phyloP scores from a whole-genome alignment of 768 basidiomycete species.

The Termitomyces sp. region DNA sequence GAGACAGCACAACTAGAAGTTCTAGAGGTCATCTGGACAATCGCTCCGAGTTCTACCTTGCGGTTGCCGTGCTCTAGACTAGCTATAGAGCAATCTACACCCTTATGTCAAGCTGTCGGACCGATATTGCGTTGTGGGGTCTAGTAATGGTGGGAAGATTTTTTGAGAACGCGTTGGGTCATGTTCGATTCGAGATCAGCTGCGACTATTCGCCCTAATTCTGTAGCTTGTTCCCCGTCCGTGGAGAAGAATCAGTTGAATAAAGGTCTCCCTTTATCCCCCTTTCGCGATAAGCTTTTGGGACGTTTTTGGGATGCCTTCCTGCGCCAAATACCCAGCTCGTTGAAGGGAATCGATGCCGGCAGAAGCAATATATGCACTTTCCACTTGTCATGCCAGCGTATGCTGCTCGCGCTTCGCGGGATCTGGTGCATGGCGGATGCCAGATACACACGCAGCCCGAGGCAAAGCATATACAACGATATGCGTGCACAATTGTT shows the following conservation, averaged over 20 bases:
- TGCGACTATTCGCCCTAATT: slow-evolving; percentile 1
- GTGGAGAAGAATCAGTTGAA: not conserved
- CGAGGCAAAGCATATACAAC: too few species aligned
- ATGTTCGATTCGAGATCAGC: not conserved
- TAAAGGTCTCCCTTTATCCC: not conserved
- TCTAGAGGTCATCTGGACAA: slow-evolving; percentile 6
- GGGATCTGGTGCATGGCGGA: too few species aligned
- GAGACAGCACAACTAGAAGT: not conserved
- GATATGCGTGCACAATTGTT: too few species aligned
- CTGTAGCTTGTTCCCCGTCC: slow-evolving; percentile 1
- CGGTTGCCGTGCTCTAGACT: slow-evolving; percentile 1
- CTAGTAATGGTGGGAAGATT: slow-evolving; percentile 6
- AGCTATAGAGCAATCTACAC: slow-evolving; percentile 4
- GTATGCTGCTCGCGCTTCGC: too few species aligned
- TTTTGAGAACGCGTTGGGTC: not conserved
- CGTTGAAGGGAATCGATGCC: not conserved
- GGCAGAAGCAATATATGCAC: not conserved
- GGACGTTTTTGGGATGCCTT: not conserved
- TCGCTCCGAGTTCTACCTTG: slow-evolving; percentile 6
- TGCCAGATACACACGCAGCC: too few species aligned
- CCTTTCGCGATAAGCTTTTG: not conserved
- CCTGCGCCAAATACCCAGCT: not conserved
- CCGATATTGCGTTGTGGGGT: slow-evolving; percentile 7
- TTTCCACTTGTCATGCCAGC: not conserved
- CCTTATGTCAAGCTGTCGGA: slow-evolving; percentile 8